phyloP scores from a whole-genome alignment of 2,329 filamentous ascomycete genomes.

The Bipolaris bicolor region DNA sequence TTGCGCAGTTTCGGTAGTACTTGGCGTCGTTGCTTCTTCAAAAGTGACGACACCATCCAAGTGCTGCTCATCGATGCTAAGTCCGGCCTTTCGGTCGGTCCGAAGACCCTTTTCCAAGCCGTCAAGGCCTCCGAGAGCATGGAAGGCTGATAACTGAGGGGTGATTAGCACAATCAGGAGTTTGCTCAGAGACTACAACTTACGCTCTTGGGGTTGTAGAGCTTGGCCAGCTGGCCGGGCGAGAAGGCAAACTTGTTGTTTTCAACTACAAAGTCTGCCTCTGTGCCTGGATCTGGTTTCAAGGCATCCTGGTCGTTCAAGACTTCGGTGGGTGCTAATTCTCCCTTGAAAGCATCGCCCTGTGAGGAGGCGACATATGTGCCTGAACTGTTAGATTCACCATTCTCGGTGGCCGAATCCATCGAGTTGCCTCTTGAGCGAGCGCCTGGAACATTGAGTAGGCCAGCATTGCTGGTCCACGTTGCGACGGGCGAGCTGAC shows the following conservation, averaged over 20 bases:
- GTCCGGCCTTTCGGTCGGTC: conserved; percentile 67
- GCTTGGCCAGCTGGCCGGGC: conserved; percentile 79
- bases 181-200: conserved; percentile 33
- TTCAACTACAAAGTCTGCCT: conserved; percentile 72
- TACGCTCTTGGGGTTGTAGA: conserved; percentile 80
- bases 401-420: conserved; percentile 65
- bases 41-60: conserved; percentile 72
- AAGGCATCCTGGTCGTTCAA: conserved; percentile 72
- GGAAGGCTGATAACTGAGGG: conserved; percentile 61
- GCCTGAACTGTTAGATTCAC: conserved; percentile 62
- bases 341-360: conserved; percentile 52
- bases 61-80: conserved; percentile 71
- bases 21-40: conserved; percentile 62
- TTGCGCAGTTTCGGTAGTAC: conserved; percentile 18
- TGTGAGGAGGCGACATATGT: conserved; percentile 60
- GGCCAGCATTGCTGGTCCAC: conserved; percentile 62
- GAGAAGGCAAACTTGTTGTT: conserved; percentile 83
- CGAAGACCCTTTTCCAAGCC: conserved; percentile 77
- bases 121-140: conserved; percentile 73
- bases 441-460: conserved; percentile 67
- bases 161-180: not conserved
- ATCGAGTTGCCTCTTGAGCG: conserved; percentile 70
- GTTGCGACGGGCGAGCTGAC: conserved; percentile 66
- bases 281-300: conserved; percentile 73
- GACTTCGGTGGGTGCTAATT: conserved; percentile 57